Percentiles rank a stretch among this genome's conserved stretches.
These are phyloP conservation scores for Bretziella fagacearum DNA, from an alignment of 2,329 filamentous ascomycete genomes.

Conservation along the genomic window DNA sequence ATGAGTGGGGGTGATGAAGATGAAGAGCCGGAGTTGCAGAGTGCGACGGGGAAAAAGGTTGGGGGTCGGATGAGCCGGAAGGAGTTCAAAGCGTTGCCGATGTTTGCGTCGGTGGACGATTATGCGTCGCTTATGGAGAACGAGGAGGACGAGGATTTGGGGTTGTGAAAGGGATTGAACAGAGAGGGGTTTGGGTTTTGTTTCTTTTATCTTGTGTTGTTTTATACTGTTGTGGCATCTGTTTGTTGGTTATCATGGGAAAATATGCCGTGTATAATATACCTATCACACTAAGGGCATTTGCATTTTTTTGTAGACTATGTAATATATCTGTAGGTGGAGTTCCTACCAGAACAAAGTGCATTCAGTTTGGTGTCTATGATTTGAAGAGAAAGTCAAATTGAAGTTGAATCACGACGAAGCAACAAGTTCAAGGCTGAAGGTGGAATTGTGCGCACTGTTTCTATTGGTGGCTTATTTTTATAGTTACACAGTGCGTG, in stretches of 20 bases:
- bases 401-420: too few relatives aligned
- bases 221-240: neutral
- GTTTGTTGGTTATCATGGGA: neutral
- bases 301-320: neutral
- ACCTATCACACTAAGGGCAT: constrained; percentile 3
- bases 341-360: neutral
- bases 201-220: neutral
- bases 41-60: constrained; percentile 22
- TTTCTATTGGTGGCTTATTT: too few relatives aligned
- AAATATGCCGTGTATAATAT: too few relatives aligned
- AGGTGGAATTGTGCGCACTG: too few relatives aligned
- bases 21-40: constrained; percentile 31
- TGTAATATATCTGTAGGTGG: constrained; percentile 4
- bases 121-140: constrained; percentile 71
- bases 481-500: too few relatives aligned
- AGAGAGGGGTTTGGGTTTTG: neutral
- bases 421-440: too few relatives aligned
- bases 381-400: neutral
- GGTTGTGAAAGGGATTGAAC: constrained; percentile 4
- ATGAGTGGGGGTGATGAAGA: constrained; percentile 33
- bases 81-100: constrained; percentile 77
- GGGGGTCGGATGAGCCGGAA: constrained; percentile 47
- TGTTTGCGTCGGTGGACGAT: constrained; percentile 84
- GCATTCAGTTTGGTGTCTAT: neutral
- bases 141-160: constrained; percentile 38